A percentile compares a stretch with the other conserved stretches of the same genome.
These are phyloP conservation scores for Botrytis medusae DNA, from an alignment of 2,329 filamentous ascomycete species.

Conservation along the genomic window DNA sequence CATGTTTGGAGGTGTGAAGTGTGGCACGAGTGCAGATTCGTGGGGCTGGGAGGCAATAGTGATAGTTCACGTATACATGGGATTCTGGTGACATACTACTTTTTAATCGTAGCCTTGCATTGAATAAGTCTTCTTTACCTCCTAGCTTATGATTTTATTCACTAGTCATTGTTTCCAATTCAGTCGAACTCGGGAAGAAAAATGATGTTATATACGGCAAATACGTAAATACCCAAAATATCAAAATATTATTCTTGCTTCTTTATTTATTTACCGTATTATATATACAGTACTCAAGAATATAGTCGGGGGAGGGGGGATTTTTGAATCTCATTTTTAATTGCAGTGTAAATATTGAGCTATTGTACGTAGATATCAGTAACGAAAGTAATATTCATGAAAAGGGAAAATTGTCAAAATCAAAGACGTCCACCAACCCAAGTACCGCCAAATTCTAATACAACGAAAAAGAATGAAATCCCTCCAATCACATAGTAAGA, in stretches of 20 bases:
- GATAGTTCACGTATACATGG: not conserved
- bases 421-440: not conserved
- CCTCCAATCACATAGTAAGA: conserved; percentile 11
- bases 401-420: not conserved
- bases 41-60: not conserved
- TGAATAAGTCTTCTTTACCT: not conserved
- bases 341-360: not conserved
- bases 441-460: conserved; percentile 12
- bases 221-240: not conserved
- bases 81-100: not conserved
- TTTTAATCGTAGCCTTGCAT: not conserved
- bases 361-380: not conserved
- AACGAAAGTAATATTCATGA: not conserved
- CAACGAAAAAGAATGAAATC: not conserved
- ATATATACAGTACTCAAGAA: not conserved
- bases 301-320: not conserved
- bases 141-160: not conserved
- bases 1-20: not conserved
- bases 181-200: not conserved
- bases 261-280: not conserved
- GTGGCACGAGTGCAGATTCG: not conserved
- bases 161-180: too few species aligned
- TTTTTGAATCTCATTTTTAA: not conserved
- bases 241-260: not conserved
- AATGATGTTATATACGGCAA: not conserved